Conservation (phyloP, 371 early-diverging fungal genomes). For the Batkoa obscura region DNA sequence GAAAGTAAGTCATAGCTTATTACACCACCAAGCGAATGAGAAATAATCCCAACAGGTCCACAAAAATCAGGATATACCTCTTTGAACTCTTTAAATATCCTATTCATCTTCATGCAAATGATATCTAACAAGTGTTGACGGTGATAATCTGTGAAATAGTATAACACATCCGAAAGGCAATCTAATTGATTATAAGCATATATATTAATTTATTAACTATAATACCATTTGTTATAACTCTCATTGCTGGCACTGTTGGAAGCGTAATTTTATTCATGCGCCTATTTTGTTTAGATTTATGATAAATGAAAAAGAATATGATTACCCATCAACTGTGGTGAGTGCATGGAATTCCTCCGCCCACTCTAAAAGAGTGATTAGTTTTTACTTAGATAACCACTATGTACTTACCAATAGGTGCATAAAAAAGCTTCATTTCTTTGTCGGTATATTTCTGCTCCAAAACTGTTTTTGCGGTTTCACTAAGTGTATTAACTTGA, state of each 20-base stretch:
- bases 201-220: slow-evolving; percentile 65
- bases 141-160: slow-evolving; percentile 10
- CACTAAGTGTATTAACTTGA: background rate
- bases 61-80: slow-evolving; percentile 16
- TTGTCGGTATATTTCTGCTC: background rate
- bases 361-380: background rate
- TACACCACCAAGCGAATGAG: slow-evolving; percentile 24
- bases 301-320: background rate
- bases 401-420: background rate
- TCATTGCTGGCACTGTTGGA: slow-evolving; percentile 5
- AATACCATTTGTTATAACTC: slow-evolving; percentile 47
- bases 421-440: background rate
- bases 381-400: background rate
- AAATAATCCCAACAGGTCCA: slow-evolving; percentile 17
- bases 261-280: slow-evolving; percentile 5
- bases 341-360: slow-evolving; percentile 4
- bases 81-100: slow-evolving; percentile 13
- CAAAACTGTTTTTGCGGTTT: background rate
- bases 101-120: slow-evolving; percentile 17
- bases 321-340: slow-evolving; percentile 5
- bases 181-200: slow-evolving; percentile 43
- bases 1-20: slow-evolving; percentile 21
- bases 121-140: slow-evolving; percentile 17
- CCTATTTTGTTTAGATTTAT: background rate
- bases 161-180: slow-evolving; percentile 7